phyloP scores from a whole-genome alignment of 169 alveolate species.

The Plasmodium gonderi region DNA sequence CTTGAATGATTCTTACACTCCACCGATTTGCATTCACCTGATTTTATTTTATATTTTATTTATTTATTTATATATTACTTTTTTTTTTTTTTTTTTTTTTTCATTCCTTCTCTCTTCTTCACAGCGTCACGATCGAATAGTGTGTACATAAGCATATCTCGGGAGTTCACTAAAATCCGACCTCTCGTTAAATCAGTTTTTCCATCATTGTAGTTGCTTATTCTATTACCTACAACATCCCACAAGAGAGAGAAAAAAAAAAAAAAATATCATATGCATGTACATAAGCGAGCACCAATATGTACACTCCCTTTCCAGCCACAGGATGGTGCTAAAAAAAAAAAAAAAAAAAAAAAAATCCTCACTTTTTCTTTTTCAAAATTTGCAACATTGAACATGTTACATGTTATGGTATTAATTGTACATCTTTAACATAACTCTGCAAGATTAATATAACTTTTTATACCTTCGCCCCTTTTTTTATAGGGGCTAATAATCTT shows the following conservation, averaged over 20 bases:
- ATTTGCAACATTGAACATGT: background rate
- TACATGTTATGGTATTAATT: background rate
- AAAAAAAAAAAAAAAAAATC: background rate
- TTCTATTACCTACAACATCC: background rate
- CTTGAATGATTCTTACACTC: no score
- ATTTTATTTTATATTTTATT: no score
- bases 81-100: no score
- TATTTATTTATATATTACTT: no score
- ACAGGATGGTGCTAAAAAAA: background rate
- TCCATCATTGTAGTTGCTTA: no score
- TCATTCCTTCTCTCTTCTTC: background rate
- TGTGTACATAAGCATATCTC: background rate
- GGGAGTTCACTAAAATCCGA: background rate
- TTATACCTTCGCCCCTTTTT: no score
- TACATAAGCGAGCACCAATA: background rate
- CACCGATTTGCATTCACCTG: no score
- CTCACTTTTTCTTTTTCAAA: background rate
- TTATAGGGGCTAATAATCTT: no score
- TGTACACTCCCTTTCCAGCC: background rate
- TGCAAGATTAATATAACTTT: no score
- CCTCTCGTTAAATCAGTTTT: no score
- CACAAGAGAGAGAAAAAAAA: background rate
- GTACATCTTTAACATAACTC: background rate
- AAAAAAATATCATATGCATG: background rate
- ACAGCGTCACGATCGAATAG: background rate